A percentile compares a stretch with the other conserved stretches of the same genome.
Conservation (phyloP, 108 stramenopile genomes). For the Stephanodiscus triporus region DNA sequence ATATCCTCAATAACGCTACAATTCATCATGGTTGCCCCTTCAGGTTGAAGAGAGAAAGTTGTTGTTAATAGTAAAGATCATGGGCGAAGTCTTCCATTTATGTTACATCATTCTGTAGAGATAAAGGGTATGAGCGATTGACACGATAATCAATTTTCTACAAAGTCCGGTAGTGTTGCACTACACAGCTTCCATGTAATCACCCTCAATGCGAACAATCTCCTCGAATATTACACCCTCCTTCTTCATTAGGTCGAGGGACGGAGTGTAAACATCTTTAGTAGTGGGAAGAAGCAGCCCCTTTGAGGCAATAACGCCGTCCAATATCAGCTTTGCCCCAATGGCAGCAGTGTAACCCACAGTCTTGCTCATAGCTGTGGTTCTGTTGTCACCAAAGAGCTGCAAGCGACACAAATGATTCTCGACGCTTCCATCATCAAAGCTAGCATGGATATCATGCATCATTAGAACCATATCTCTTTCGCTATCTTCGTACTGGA, state of each 20-base stretch:
- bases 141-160: not conserved
- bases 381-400: constrained; percentile 62
- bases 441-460: constrained; percentile 60
- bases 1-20: not conserved
- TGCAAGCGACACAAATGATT: constrained; percentile 56
- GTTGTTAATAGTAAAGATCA: constrained; percentile 1
- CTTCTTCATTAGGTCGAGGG: constrained; percentile 30
- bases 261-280: constrained; percentile 30
- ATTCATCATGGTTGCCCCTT: not conserved
- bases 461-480: constrained; percentile 80
- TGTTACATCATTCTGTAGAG: not conserved
- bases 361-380: constrained; percentile 77
- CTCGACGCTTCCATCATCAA: constrained; percentile 58
- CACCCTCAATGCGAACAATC: constrained; percentile 17
- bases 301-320: constrained; percentile 39
- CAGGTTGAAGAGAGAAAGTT: not conserved
- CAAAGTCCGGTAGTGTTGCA: not conserved
- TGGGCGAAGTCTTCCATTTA: not conserved
- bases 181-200: constrained; percentile 2
- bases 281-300: constrained; percentile 33
- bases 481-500: constrained; percentile 54
- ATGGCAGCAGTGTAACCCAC: constrained; percentile 77
- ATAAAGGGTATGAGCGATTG: not conserved
- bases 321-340: constrained; percentile 61
- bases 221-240: constrained; percentile 31